A percentile compares a stretch with the other conserved stretches of the same genome.
phyloP scores from a whole-genome alignment of 1,139 yeast genomes.

The Saccharomycopsis hybrid region DNA sequence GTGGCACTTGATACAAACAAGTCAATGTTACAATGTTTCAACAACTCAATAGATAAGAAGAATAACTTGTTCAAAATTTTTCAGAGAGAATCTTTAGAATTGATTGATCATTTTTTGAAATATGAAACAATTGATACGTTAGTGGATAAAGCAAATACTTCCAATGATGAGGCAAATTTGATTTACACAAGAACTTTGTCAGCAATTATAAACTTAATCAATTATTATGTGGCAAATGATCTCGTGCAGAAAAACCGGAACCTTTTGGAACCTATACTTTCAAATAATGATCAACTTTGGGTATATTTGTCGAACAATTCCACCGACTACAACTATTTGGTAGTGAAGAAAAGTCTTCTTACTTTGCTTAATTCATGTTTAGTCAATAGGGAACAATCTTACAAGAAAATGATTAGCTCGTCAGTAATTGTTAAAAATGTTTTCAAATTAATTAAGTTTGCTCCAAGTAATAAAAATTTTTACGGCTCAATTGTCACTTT shows the following conservation, averaged over 20 bases:
- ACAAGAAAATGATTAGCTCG: slow-evolving; percentile 1
- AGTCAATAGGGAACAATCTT: background rate
- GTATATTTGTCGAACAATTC: background rate
- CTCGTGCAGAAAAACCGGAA: background rate
- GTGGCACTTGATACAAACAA: slow-evolving; percentile 13
- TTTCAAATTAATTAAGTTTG: slow-evolving; percentile 14
- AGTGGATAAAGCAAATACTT: slow-evolving; percentile 6
- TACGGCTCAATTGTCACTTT: slow-evolving; percentile 2
- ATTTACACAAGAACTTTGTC: slow-evolving; percentile 12
- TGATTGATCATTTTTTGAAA: slow-evolving; percentile 9
- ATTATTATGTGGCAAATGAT: slow-evolving; percentile 1
- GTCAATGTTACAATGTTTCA: slow-evolving; percentile 7
- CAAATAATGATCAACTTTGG: slow-evolving; percentile 9
- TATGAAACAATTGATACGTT: slow-evolving; percentile 11
- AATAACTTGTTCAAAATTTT: slow-evolving; percentile 9
- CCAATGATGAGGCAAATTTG: slow-evolving; percentile 12
- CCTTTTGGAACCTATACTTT: background rate
- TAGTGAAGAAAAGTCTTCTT: slow-evolving; percentile 7
- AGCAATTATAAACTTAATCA: slow-evolving; percentile 5
- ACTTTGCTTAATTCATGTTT: slow-evolving; percentile 5
- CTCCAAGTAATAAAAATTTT: slow-evolving; percentile 4
- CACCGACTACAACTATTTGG: slow-evolving; percentile 9
- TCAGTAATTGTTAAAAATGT: slow-evolving; percentile 13
- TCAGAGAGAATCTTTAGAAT: slow-evolving; percentile 9
- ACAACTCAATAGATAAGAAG: slow-evolving; percentile 8